Evolutionary conservation across 768 basidiomycete species (phyloP).

Genomic region (Termitomyces eurrhizus): DNA sequence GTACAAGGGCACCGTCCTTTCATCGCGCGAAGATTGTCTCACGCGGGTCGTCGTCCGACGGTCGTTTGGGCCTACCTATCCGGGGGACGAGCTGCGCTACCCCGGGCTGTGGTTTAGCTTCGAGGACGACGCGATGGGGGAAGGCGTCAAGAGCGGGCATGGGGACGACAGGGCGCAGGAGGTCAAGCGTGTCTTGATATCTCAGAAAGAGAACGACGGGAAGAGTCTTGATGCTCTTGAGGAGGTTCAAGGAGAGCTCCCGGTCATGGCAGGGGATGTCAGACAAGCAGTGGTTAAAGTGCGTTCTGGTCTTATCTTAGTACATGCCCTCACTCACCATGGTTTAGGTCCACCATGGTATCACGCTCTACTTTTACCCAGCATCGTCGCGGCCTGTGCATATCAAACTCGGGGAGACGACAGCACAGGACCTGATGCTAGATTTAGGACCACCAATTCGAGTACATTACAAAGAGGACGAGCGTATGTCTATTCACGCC

Average conservation of each 20-base stretch:
- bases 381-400: constrained; percentile 47
- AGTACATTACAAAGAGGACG: constrained; percentile 85
- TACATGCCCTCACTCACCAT: not conserved
- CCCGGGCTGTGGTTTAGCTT: constrained; percentile 85
- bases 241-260: constrained; percentile 56
- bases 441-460: constrained; percentile 78
- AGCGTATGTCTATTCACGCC: constrained; percentile 81
- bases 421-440: constrained; percentile 78
- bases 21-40: constrained; percentile 57
- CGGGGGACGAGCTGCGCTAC: constrained; percentile 70
- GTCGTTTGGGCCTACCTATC: constrained; percentile 82
- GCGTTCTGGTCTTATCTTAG: constrained; percentile 3
- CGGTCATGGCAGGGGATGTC: constrained; percentile 71
- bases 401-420: constrained; percentile 69
- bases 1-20: constrained; percentile 63
- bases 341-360: constrained; percentile 64
- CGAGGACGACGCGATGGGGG: constrained; percentile 64
- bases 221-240: constrained; percentile 65
- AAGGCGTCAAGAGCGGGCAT: constrained; percentile 48
- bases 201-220: constrained; percentile 59
- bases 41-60: constrained; percentile 63
- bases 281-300: constrained; percentile 68
- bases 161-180: constrained; percentile 69
- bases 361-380: constrained; percentile 66
- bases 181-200: constrained; percentile 71